Base-by-base conservation (phyloP, 2,329 filamentous ascomycete genomes). In the Aspergillus transmontanensis region DNA sequence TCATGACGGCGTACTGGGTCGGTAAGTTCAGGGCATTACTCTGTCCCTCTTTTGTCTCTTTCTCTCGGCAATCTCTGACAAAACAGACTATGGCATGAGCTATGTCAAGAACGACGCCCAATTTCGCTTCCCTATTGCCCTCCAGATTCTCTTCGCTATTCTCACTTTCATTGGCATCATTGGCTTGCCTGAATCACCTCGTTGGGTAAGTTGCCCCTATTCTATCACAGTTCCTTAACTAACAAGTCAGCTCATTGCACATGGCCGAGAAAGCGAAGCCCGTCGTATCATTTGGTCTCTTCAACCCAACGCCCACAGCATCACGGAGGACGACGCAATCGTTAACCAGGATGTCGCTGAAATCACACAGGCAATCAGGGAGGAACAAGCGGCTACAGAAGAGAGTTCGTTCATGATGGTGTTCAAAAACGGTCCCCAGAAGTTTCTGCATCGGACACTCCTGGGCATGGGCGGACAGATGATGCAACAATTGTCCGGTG, bases 151-250 rank as follows among this genome's bases (percentile, higher is more conserved):
- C 14, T 76, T 75, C 46, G 68, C 72, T 11, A 63, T 75, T 5
- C 6, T 70, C 36, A 74, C 73, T 9, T 69, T 76, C 14, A 14
- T 69, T 14, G 67, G 67, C 2, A 43, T 71, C 12, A 68, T 75
- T 14, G 77, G 77, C 61, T 75, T 83, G 60, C 81, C 81, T 1
- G 80, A 83, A 68, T 81, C 79, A 0, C 80, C 81, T 16, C 75
- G 80, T 63, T 83, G 77, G 66, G 66, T 68, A 58, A 46, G 58
- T 54, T n/a, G 23, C 1, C 1, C 16, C 9, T n/a, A 1, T 12
- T 14, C 4, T 16, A 12, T 26, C 16, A 34, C 19, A 11, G 4
- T 23, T 34, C 34, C 9, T 36, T 43, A 19, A n/a, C 30, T 50
- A 51, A 61, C 43, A 41, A 26, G 2, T 9, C 26, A 66, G 75